Evolutionary conservation across 1,139 yeast genomes (phyloP).

Genomic region (Geotrichum klebahnii): DNA sequence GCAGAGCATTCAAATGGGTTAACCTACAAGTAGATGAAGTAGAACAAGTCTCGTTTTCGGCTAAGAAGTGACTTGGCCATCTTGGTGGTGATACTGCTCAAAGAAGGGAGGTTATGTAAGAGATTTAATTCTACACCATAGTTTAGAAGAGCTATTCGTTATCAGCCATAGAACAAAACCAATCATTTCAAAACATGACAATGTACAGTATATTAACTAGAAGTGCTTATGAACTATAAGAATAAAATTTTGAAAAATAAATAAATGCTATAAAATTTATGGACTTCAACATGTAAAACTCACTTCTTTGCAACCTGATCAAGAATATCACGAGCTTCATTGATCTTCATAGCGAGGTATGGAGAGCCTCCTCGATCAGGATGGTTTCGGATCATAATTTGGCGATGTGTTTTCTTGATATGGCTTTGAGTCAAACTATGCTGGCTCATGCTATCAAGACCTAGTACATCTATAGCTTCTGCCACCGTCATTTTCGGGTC

Average conservation of each 20-base stretch:
- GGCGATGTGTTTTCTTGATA: constrained; percentile 55
- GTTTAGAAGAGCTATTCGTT: too few relatives aligned
- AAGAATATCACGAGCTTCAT: constrained; percentile 66
- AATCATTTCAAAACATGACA: too few relatives aligned
- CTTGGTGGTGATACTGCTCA: not conserved
- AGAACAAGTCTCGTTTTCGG: constrained; percentile 46
- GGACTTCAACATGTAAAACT: not conserved
- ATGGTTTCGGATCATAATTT: constrained; percentile 63
- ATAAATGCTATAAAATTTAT: not conserved
- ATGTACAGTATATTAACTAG: too few relatives aligned
- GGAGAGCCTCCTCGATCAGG: constrained; percentile 77
- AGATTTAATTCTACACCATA: too few relatives aligned
- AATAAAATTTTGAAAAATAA: not conserved
- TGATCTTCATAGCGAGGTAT: constrained; percentile 66
- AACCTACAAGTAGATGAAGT: constrained; percentile 46
- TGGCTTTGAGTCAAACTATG: constrained; percentile 33
- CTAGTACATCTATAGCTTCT: constrained; percentile 39
- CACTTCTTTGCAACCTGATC: constrained; percentile 36
- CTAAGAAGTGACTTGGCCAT: constrained; percentile 10
- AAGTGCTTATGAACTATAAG: too few relatives aligned
- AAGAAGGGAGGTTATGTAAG: not conserved
- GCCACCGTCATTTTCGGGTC: constrained; percentile 36
- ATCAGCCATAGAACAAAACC: too few relatives aligned
- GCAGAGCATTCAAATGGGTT: not conserved
- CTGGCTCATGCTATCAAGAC: constrained; percentile 27